Evolutionary conservation across 179 eudicot genomes (phyloP), one percentile per base, ranked within the genome.

Genomic region (Sideroxylon spinosum): DNA sequence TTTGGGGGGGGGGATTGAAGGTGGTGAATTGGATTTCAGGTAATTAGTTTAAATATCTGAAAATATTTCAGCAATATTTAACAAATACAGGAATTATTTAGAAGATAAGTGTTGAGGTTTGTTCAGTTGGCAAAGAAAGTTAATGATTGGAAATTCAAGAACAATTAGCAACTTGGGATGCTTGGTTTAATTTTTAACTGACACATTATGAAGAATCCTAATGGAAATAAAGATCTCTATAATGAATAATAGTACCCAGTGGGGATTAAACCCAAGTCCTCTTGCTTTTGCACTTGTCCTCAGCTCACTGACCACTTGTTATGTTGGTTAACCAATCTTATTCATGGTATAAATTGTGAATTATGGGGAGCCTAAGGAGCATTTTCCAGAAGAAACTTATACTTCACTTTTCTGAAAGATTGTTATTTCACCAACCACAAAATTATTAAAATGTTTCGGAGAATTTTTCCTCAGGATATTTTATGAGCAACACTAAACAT

Each of bases 101-200:
- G 14, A 20, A 69, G 14, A 20, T 48, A 11, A 46, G 37, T 22
- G 10, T 46, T 20, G 56, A 46, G 29, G 29, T n/a, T 46, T 10
- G 11, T 44, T 46, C 10, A 16, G 74, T 49, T 23, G n/a, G 22
- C 74, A 70, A 70, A 17, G 57, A 48, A 69, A 69, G 72, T 48
- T 16, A 28, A 28, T 22, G 25, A 20, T 22, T 0, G 19, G 55
- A 22, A 46, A 69, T 46, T 69, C 17, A 29, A 22, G 48, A 37
- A 57, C 22, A 57, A 57, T 19, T 6, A 19, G 22, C 62, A 57
- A 57, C 10, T 16, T 29, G 6, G 67, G 66, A 32, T 10, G n/a
- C 29, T 65, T 29, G 19, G 4, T 65, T 29, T 29, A 3, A 14
- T 64, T 60, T 26, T 64, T 20, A 12, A 48, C 48, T 25, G 3